Base-by-base conservation (phyloP, 2,329 filamentous ascomycete species). In the Annulohypoxylon truncatum region DNA sequence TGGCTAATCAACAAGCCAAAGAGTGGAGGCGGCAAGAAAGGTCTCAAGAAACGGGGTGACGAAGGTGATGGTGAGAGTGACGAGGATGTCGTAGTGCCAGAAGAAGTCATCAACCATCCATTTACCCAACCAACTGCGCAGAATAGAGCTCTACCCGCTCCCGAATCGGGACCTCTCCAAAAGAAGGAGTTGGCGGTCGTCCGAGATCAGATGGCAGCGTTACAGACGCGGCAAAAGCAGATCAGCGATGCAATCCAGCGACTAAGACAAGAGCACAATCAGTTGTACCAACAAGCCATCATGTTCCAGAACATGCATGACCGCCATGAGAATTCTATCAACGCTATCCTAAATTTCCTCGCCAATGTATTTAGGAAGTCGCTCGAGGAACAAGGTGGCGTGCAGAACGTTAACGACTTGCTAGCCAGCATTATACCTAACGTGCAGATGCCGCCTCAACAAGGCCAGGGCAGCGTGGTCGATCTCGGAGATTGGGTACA, bases 1-100 rank as follows among this genome's bases (percentile, higher is more conserved):
- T 98, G 95, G 95, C 84, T 98, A 61, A 97, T 98, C 69, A 95
- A 97, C 77, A 98, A 98, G 77, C 94, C 95, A 0, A 96, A 95
- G 78, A 92, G 90, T 68, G 88, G 90, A 10, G 80, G 82, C 40
- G 81, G 81, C 6, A 85, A 88, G 75, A 85, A 83, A 80, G 88
- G 83, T 70, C 80, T 78, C 62, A 87, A 82, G 79, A 91, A 91
- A 71, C 85, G 84, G 4, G 82, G 85, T 59, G 89, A 90, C 58
- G 89, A 89, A 22, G 85, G 84, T 60, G 92, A 90, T 15, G 85
- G 84, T 6, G 91, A 95, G 51, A 94, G 88, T 60, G 92, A 95
- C 57, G 90, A 92, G 59, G 85, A 89, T 66, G 79, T 77, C n/a
- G 33, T 70, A n/a, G 63, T 64, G 12, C 44, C 82, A 66, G 84